Base-by-base conservation (phyloP, 306 rosid species). In the Dryas octopetala region DNA sequence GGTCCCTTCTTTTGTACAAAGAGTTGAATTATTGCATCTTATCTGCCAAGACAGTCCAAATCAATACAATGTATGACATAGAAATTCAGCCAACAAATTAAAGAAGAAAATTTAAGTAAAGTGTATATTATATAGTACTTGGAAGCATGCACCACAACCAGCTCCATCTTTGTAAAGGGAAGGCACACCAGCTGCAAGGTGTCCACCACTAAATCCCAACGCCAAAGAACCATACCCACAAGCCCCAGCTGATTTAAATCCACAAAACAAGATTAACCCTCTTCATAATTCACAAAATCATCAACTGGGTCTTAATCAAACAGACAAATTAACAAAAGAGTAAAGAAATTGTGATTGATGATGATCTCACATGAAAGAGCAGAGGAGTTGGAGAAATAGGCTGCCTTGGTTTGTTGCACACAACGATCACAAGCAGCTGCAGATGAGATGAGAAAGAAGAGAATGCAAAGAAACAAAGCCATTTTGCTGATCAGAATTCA, bases 61-160 rank as follows among this genome's bases (percentile, higher is more conserved):
- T 74, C 52, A 67, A 8, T 6, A 63, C 15, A 63, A 40, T 7
- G 57, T 5, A 32, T 32, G 38, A 45, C 43, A 70, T 6, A 43
- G 9, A 43, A 71, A 55, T 3, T 51, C 5, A 9, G 12, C 40
- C 43, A 3, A 40, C 7, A 3, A 50, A 50, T 50, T 43, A 13
- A 64, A 16, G 28, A 32, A 32, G 38, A 32, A 32, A 32, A 32
- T 32, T 32, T 32, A 32, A 32, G 38, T 32, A 1, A 32, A 32
- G 38, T 32, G 38, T 32, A 32, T 32, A 32, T 32, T 32, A 32
- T 32, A 5, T 2, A 17, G 11, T 1, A 94, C 98, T 91, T 92
- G 96, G 77, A 89, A 92, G 63, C 99, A 95, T 0, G 97, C 88
- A 63, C 99, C 99, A 72, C 99, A 95, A 17, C 88, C 97, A 9